A percentile compares a stretch with the other conserved stretches of the same genome.
Evolutionary conservation across 306 rosid species (phyloP).

Genomic region (Hylodesmum podocarpum): DNA sequence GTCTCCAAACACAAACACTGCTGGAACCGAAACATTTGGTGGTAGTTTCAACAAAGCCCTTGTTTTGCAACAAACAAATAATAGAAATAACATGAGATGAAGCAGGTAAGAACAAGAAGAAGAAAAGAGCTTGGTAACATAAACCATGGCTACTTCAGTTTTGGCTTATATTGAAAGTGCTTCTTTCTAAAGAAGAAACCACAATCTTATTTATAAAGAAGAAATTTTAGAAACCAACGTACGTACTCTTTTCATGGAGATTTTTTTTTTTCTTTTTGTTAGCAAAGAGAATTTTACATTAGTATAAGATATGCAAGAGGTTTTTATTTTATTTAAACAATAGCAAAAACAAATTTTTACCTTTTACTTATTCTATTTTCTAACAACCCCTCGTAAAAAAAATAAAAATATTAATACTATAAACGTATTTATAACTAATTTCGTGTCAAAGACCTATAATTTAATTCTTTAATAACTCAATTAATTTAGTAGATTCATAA

Average conservation of each 20-base stretch:
- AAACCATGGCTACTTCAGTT: conserved; percentile 29
- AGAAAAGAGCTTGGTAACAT: conserved; percentile 2
- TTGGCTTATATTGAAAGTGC: background rate
- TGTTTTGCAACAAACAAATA: conserved; percentile 18
- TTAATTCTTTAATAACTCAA: too few relatives aligned
- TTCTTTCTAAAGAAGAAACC: background rate
- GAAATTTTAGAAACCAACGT: background rate
- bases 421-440: too few relatives aligned
- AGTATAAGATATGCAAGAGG: background rate
- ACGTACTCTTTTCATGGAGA: background rate
- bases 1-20: conserved; percentile 68
- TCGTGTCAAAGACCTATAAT: too few relatives aligned
- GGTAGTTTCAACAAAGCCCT: conserved; percentile 40
- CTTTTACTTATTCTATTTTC: too few relatives aligned
- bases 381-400: too few relatives aligned
- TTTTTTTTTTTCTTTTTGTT: background rate
- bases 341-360: too few relatives aligned
- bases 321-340: background rate
- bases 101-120: background rate
- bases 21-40: conserved; percentile 49
- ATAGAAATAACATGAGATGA: background rate
- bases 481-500: too few relatives aligned
- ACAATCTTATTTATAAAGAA: background rate
- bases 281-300: background rate
- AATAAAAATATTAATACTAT: too few relatives aligned